Percentiles rank a stretch among this genome's conserved stretches.
Conservation (phyloP, 1,284 basidiomycete species). For the Amanita bisporigera region DNA sequence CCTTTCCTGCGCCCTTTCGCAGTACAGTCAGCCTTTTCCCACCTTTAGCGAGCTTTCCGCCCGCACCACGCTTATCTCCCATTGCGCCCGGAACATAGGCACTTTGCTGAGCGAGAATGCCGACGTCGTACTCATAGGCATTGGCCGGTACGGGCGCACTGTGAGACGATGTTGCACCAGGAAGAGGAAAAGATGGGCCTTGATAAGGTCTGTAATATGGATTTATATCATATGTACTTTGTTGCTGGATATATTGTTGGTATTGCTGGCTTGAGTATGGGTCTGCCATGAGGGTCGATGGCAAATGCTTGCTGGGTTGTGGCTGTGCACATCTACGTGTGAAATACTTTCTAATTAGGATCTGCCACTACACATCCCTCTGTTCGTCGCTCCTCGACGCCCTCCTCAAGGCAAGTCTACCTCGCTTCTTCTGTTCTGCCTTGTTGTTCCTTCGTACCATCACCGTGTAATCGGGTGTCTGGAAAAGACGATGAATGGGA, state of each 20-base stretch:
- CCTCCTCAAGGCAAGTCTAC: conserved; percentile 59
- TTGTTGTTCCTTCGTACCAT: background rate
- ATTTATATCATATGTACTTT: conserved; percentile 63
- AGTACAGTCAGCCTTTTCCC: conserved; percentile 95
- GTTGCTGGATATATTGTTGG: conserved; percentile 50
- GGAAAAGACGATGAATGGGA: background rate
- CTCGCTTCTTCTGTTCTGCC: conserved; percentile 7
- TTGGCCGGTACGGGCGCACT: conserved; percentile 85
- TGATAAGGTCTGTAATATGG: conserved; percentile 79
- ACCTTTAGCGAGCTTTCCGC: conserved; percentile 85
- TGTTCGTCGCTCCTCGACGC: conserved; percentile 33
- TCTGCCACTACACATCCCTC: background rate
- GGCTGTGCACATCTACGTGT: conserved; percentile 16
- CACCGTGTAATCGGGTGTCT: conserved; percentile 6
- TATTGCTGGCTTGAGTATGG: conserved; percentile 57
- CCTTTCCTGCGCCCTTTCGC: conserved; percentile 92
- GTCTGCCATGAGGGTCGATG: conserved; percentile 45
- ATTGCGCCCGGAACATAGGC: conserved; percentile 88
- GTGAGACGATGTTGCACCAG: conserved; percentile 69
- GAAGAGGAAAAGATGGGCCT: conserved; percentile 72
- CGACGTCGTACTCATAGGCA: conserved; percentile 88
- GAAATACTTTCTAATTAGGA: conserved; percentile 28
- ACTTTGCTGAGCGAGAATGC: conserved; percentile 85
- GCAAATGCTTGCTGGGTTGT: conserved; percentile 9
- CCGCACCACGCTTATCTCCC: conserved; percentile 83